phyloP scores from a whole-genome alignment of 164 flowering plant genomes.

The Pachysandra terminalis region DNA sequence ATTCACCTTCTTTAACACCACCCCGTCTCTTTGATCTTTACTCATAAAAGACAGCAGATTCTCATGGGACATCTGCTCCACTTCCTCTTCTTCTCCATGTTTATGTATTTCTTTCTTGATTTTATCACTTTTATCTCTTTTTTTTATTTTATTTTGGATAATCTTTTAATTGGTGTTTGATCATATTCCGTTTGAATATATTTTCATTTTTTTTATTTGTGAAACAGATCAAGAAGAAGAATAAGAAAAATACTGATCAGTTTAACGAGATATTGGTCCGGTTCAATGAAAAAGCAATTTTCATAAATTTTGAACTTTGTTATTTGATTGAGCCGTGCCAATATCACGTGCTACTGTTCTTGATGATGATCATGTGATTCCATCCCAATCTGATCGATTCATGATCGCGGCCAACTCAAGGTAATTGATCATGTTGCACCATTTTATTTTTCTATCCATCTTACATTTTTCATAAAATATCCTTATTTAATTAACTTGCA shows the following conservation, averaged over 20 bases:
- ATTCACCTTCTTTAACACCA: slow-evolving; percentile 32
- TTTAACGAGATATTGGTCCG: slow-evolving; percentile 44
- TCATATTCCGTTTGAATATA: not conserved
- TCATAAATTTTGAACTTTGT: slow-evolving; percentile 19
- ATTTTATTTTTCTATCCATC: no score
- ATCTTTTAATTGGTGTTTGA: not conserved
- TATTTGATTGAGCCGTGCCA: slow-evolving; percentile 81
- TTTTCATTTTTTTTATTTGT: not conserved
- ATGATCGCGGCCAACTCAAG: no score
- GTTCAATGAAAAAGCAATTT: slow-evolving; percentile 40
- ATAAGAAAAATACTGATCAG: not conserved
- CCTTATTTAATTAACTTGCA: no score
- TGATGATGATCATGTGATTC: not conserved
- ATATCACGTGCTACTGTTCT: slow-evolving; percentile 47
- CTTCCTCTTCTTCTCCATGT: not conserved
- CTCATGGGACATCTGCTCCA: not conserved
- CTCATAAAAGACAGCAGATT: not conserved
- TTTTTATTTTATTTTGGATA: no score
- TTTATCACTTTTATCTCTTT: not conserved
- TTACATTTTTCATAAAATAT: no score
- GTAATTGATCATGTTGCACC: no score
- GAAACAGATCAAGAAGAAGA: not conserved
- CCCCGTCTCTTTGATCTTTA: not conserved
- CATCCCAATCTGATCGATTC: not conserved
- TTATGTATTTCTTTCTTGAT: not conserved